Evolutionary conservation across 345 rosid species (phyloP), one percentile per base, ranked within the genome.

Genomic region (Camelina hispida): DNA sequence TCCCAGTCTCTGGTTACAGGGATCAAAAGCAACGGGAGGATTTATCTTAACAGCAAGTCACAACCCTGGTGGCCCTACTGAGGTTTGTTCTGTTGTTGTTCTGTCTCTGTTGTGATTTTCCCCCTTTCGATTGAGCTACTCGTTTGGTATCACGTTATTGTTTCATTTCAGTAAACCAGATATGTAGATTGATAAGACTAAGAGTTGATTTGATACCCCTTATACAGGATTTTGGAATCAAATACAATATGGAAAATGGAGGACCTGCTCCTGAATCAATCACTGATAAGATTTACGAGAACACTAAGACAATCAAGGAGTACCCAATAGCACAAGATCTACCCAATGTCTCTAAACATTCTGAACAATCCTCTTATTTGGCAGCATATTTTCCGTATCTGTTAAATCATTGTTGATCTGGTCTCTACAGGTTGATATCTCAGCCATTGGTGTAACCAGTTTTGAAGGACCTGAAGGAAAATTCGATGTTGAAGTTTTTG

Each of bases 21-120:
- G 95, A 72, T 85, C 98, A 32, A 96, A 85, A 83, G 91, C 99
- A 77, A 85, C 91, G 0, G 99, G 99, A 65, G 91, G 85, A 69
- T 96, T 96, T 82, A 96, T 96, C 69, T 85, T 96, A 88, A 96
- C 99, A 15, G 99, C 99, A 65, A 96, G 99, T 81, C 99, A 96
- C 82, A 96, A 96, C 76, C 98, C 99, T 51, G 99, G 99, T 73
- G 99, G 99, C 74, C 99, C 99, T 47, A 70, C 82, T 84, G 99
- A 96, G 98, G 99, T 94, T 22, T 1, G 61, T 46, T 32, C 15
- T 56, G 34, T 17, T 78, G 50, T 16, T 78, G 25, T 32, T 22
- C 43, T 14, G 13, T 55, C 30, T 66, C 48, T 78, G 15, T 16
- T 42, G 42, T 78, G 17, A 23, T 16, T 42, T 63, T 40, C 6